Base-by-base conservation (phyloP, 2,329 filamentous ascomycete genomes). In the Talaromyces atroroseus region DNA sequence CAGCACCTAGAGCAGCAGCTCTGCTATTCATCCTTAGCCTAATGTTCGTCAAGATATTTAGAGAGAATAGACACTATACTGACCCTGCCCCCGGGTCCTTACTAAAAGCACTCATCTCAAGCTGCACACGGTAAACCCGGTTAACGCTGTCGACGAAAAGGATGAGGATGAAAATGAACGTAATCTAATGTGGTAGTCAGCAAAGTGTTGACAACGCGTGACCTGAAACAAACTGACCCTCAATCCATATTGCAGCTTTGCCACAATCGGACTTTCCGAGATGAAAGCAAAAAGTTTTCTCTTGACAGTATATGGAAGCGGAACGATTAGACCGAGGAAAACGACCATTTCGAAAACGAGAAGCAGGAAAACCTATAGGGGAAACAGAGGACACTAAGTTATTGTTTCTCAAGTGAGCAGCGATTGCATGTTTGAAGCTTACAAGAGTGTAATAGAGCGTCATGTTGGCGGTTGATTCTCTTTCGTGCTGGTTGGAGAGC, bases 111-210 rank as follows among this genome's bases (percentile, higher is more conserved):
- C 85, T 79, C 57, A 97, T 81, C 78, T 99, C 94, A 62, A 94
- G 76, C 77, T 97, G 92, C 55, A 99, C 94, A 61, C 94, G 89
- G 76, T 96, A 99, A 68, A 99, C 94, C 62, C 94, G 90, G 74
- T 88, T 88, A 74, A 97, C 92, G 71, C 91, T 96, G 78, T 99
- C 94, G 67, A 97, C 84, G 78, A 99, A 99, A 63, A 99, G 87
- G 62, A 99, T 96, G 58, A 97, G 81, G 68, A 99, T 97, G 79
- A 99, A 99, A 71, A 99, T 92, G 72, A 99, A 99, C 2, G 91
- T 96, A 57, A 99, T 99, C 84, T 87, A 60, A 21, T 44, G 18
- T n/a, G 2, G 24, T 24, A 23, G 24, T 54, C 40, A 64, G 46
- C 12, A 16, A 52, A 21, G 6, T 12, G 40, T 44, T 12, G 20